These are phyloP conservation scores for Trichoderma sp. DNA, from an alignment of 2,329 filamentous ascomycete genomes.

Conservation along the genomic window DNA sequence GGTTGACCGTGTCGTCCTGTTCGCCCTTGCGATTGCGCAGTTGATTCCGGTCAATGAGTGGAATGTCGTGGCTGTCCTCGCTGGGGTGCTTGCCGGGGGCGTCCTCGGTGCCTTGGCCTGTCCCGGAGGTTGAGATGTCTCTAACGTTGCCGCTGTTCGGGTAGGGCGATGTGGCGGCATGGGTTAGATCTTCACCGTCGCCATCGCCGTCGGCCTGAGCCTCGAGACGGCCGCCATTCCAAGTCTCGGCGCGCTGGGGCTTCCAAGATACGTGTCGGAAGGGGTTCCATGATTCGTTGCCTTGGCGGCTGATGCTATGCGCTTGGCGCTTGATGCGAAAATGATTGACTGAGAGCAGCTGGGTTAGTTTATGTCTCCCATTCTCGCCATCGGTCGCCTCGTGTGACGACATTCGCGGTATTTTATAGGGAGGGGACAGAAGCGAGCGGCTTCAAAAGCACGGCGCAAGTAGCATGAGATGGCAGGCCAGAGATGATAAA, in stretches of 20 bases:
- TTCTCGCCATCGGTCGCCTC: neutral
- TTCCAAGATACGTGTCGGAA: constrained; percentile 41
- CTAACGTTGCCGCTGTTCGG: constrained; percentile 18
- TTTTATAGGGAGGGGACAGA: neutral
- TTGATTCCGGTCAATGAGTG: constrained; percentile 25
- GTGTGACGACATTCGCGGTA: constrained; percentile 17
- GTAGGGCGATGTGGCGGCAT: constrained; percentile 35
- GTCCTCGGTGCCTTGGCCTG: constrained; percentile 26
- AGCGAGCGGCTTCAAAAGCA: constrained; percentile 14
- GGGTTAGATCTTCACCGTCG: constrained; percentile 34
- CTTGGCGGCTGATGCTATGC: constrained; percentile 41
- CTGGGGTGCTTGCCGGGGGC: constrained; percentile 23
- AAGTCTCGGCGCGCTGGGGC: constrained; percentile 32
- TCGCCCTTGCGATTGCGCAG: constrained; percentile 34
- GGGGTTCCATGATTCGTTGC: constrained; percentile 41
- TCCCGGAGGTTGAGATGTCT: constrained; percentile 28
- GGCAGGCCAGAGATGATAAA: neutral
- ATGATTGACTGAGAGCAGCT: constrained; percentile 41
- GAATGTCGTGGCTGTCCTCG: constrained; percentile 23
- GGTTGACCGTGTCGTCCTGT: constrained; percentile 25
- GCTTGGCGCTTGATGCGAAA: constrained; percentile 45
- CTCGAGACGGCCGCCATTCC: constrained; percentile 35
- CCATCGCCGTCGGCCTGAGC: constrained; percentile 27
- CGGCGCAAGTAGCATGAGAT: constrained; percentile 15
- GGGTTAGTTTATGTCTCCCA: constrained; percentile 17